A percentile compares a stretch with the other conserved stretches of the same genome.
phyloP scores from a whole-genome alignment of 495 filamentous ascomycete genomes.

The Xylaria telfairii region DNA sequence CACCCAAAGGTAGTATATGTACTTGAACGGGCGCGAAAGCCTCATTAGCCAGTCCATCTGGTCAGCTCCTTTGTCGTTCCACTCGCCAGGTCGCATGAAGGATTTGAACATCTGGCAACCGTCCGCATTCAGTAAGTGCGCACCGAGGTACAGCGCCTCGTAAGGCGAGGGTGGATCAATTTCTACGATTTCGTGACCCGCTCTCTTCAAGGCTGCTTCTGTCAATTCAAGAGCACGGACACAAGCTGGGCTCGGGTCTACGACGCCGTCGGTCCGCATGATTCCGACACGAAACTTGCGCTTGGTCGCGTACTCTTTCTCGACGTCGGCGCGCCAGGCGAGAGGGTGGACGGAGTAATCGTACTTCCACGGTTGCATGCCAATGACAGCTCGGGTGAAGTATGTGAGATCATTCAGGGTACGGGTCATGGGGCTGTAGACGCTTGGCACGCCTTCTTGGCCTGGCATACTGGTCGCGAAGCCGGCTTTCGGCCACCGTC shows the following conservation, averaged over 20 bases:
- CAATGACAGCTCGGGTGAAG: conserved; percentile 78
- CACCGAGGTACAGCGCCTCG: conserved; percentile 78
- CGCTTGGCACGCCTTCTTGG: conserved; percentile 88
- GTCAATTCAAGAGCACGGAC: conserved; percentile 74
- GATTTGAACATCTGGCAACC: conserved; percentile 81
- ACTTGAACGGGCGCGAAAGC: conserved; percentile 78
- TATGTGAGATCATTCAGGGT: conserved; percentile 85
- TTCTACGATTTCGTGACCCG: conserved; percentile 80
- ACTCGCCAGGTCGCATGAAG: conserved; percentile 79
- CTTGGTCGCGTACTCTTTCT: conserved; percentile 62
- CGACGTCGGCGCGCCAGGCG: conserved; percentile 70
- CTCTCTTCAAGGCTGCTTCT: conserved; percentile 67
- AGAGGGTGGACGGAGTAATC: conserved; percentile 87
- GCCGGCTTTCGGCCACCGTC: conserved; percentile 88
- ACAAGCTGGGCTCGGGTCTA: conserved; percentile 87
- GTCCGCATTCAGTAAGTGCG: conserved; percentile 86
- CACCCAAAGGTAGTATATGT: conserved; percentile 86
- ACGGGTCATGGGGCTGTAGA: conserved; percentile 92
- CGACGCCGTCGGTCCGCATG: conserved; percentile 81
- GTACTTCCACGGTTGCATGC: conserved; percentile 92
- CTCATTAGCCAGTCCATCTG: conserved; percentile 75
- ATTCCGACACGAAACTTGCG: conserved; percentile 76
- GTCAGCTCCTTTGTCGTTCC: conserved; percentile 77
- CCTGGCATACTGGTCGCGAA: conserved; percentile 90
- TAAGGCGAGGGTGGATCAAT: conserved; percentile 70